A percentile compares a stretch with the other conserved stretches of the same genome.
These are phyloP conservation scores for Macrolepiota fuliginosa DNA, from an alignment of 768 basidiomycete genomes.

Conservation along the genomic window DNA sequence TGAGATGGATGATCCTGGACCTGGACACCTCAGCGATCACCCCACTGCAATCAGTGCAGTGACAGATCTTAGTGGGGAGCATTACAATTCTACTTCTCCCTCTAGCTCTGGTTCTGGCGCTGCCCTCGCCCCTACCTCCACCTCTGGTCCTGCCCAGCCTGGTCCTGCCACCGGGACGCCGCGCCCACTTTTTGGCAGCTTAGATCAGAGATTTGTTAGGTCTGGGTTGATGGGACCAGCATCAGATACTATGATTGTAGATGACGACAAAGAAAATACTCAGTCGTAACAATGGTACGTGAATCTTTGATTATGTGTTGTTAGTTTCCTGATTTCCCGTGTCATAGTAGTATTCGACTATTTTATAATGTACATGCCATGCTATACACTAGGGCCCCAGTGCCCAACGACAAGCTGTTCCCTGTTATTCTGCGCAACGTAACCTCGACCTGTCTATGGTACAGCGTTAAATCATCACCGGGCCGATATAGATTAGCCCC, in stretches of 20 bases:
- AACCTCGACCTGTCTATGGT: too few species aligned
- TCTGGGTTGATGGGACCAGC: conserved; percentile 33
- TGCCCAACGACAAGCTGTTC: too few species aligned
- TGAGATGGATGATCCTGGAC: conserved; percentile 80
- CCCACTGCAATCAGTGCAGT: conserved; percentile 68
- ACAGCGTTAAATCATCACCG: too few species aligned
- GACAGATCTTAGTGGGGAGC: conserved; percentile 35
- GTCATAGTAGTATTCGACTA: too few species aligned
- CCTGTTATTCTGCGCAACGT: too few species aligned
- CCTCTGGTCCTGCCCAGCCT: not conserved
- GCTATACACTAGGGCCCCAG: too few species aligned
- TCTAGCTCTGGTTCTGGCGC: not conserved
- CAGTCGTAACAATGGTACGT: not conserved
- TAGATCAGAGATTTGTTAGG: conserved; percentile 66
- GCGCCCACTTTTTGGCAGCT: conserved; percentile 52
- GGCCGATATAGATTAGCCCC: too few species aligned
- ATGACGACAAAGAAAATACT: conserved; percentile 56
- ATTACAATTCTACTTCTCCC: not conserved
- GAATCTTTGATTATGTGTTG: not conserved
- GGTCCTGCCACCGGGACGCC: conserved; percentile 18
- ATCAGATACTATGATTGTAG: conserved; percentile 42
- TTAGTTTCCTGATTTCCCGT: too few species aligned
- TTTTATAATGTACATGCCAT: too few species aligned
- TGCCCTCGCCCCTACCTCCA: not conserved
- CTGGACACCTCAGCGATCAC: conserved; percentile 81